Base-by-base conservation (phyloP, 257 asterid species). In the Fraxinus quadrangulata region DNA sequence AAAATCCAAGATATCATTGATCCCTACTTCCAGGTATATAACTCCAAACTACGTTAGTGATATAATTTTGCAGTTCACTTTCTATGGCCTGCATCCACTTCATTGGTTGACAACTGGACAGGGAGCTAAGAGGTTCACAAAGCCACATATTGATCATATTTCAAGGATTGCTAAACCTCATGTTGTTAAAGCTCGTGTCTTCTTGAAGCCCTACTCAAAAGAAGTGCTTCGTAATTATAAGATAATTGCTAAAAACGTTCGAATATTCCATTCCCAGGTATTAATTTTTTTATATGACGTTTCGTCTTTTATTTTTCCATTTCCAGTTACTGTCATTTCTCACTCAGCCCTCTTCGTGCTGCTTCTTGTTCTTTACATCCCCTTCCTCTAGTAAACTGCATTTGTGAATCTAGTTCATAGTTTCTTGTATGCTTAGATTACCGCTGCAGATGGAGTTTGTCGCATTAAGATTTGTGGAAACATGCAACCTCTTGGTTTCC, bases 261-360 rank as follows among this genome's bases (percentile, higher is more conserved):
- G 36, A 19, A 26, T 9, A 66, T 86, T 79, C 72, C 92, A 85
- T 78, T 81, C 39, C 69, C 85, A 75, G 92, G 92, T 84, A 81
- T 75, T 69, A 39, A 28, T 24, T 51, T 30, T 31, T 8, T 33
- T 49, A n/a, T 68, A 28, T 71, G 21, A 39, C 74, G 5, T 66
- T 63, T 30, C 49, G 17, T 3, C 47, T 59, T 39, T 2, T 5
- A 21, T 54, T 26, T 74, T 61, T 26, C 67, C 36, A 37, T 39
- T 73, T 63, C 42, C 28, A 30, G 12, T 16, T 67, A 6, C 45
- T 42, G 8, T 8, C 45, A 40, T 75, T 39, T 8, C n/a, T 51
- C 51, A 42, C 63, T 34, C 39, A 36, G 63, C n/a, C 65, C 70
- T 47, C 17, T 47, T 34, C 31, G 4, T 59, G 23, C 23, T 71